Percentiles rank a stretch among this genome's conserved stretches.
These are phyloP conservation scores for Gryganskiella cystojenkinii DNA, from an alignment of 192 early-diverging fungal species.

Conservation along the genomic window DNA sequence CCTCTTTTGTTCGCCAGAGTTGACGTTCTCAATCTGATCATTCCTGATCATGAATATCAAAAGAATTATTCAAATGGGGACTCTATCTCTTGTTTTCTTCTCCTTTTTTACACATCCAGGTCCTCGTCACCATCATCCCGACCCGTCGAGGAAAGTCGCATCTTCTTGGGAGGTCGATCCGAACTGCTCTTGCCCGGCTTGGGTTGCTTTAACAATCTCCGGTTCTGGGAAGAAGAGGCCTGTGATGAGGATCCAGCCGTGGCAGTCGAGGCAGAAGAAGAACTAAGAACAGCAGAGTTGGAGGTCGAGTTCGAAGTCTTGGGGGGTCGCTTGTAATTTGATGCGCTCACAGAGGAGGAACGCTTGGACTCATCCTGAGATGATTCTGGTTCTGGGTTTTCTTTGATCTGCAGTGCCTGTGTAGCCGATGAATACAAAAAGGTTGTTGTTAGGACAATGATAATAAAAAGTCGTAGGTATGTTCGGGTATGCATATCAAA, in stretches of 20 bases:
- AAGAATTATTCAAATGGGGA: not conserved
- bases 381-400: slow-evolving; percentile 40
- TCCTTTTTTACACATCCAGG: slow-evolving; percentile 33
- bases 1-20: no score
- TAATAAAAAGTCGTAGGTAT: no score
- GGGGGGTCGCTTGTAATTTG: slow-evolving; percentile 21
- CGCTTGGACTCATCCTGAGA: slow-evolving; percentile 48
- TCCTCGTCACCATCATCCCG: slow-evolving; percentile 51
- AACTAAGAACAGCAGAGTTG: no score
- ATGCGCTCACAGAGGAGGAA: slow-evolving; percentile 15
- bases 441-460: no score
- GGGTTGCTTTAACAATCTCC: slow-evolving; percentile 40
- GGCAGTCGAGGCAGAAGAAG: slow-evolving; percentile 20
- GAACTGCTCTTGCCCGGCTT: slow-evolving; percentile 21
- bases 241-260: slow-evolving; percentile 2
- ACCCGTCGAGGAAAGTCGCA: slow-evolving; percentile 40
- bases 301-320: not conserved
- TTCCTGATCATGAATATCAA: not conserved
- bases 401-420: slow-evolving; percentile 49
- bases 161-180: slow-evolving; percentile 41
- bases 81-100: no score
- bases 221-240: slow-evolving; percentile 20
- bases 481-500: not conserved
- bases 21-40: not conserved
- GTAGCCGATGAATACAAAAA: not conserved